Evolutionary conservation across 2,329 filamentous ascomycete species (phyloP), one percentile per base, ranked within the genome.

Genomic region (Xylaria sp.): DNA sequence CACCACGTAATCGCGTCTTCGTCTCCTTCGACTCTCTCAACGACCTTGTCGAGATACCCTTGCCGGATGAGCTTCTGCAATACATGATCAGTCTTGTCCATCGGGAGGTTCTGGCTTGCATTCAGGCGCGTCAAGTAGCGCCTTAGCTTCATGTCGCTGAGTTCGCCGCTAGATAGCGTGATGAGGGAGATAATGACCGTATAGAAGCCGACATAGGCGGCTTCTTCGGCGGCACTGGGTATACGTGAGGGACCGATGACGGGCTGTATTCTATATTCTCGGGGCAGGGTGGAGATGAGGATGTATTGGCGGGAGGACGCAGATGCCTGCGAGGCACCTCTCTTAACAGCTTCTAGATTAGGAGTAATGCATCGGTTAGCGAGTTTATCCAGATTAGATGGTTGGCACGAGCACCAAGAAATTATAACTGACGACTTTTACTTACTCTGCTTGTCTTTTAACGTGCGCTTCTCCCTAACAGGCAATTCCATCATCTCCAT

Each of bases 401-500:
- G 30, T 24, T 17, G 9, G 42, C 36, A 50, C 9, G 32, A 9
- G 53, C 27, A 39, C 14, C 5, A 12, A 64, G 19, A 45, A 61
- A 48, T 30, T 24, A 61, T 30, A 36, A 30, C 2, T 27, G 11
- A 39, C n/a, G 2, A n/a, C 4, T 32, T n/a, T 19, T 39, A 60
- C 92, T 84, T 92, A 78, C 77, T 90, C 74, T 93, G 88, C 77
- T 88, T 88, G 71, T 97, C 92, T 67, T 89, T 89, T 39, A 97
- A 81, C 0, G 93, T 93, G 57, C 92, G 86, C 79, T 94, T 97
- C 76, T 98, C 95, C 75, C 87, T 88, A 1, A 87, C 84, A 0
- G 96, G 94, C 58, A 98, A 84, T 80, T 98, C 94, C 3, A 89
- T 85, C 85, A 99, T 87, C 78, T 94, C 87, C 94, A 98, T 97